Evolutionary conservation across 2,329 filamentous ascomycete genomes (phyloP), one percentile per base, ranked within the genome.

Genomic region (Berkeleyomyces rouxiae): DNA sequence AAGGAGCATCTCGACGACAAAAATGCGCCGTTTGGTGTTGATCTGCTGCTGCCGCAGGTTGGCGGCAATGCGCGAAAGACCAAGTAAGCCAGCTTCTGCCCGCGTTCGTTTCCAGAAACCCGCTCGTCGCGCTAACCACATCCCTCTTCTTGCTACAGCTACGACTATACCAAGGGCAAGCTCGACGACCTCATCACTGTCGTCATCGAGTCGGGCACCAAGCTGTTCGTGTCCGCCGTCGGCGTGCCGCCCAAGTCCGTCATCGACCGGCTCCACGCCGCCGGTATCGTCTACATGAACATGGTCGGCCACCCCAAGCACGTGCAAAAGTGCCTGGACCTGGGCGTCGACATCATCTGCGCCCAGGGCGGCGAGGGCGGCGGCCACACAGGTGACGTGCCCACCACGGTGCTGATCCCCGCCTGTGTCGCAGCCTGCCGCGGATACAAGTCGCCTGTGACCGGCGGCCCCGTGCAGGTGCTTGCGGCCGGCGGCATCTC

Each of bases 251-350:
- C 93, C 68, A 89, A 88, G 76, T 78, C 82, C 68, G 86, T 96
- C 64, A 90, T 99, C 70, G 90, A 97, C 68, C 87, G 83, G 72
- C 84, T 99, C 57, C 93, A 99, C 82, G 82, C 84, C 71, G 78
- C 84, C 70, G 91, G 91, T 68, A 82, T 99, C 68, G 81, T 95
- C 68, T 96, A 95, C 82, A 97, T 97, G 93, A 99, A 99, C 85
- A 99, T 99, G 93, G 91, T 99, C 73, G 93, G 93, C 68, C 93
- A 99, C 81, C 92, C 93, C 72, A 99, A 99, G 85, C 93, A 99
- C 78, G 92, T 96, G 67, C 82, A 90, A 77, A 99, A 97, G 82
- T 95, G 90, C 75, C 81, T 99, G 66, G 90, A 92, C 59, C 82
- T 91, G 64, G 93, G 91, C 67, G 89, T 85, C 69, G 93, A 99